Base-by-base conservation (phyloP, 2,329 filamentous ascomycete species). In the Penicillium sp. region DNA sequence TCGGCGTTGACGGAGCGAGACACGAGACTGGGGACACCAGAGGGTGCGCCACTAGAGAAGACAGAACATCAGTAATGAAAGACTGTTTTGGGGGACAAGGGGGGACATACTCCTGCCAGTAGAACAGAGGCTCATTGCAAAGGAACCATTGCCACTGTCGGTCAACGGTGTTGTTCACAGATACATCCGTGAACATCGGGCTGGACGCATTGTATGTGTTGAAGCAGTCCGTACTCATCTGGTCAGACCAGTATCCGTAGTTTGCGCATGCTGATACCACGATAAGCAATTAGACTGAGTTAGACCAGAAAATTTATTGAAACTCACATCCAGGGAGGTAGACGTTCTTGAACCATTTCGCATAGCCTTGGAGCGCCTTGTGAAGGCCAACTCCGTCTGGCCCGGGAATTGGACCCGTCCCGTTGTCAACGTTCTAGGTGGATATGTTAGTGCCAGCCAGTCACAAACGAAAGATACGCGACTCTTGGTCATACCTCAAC, bases 121-220 rank as follows among this genome's bases (percentile, higher is more conserved):
- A 85, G 57, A 76, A 82, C 58, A 85, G 82, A n/a, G 86, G 85
- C 69, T 88, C 84, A 68, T 88, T 88, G 77, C 86, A 88, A 1
- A 81, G 77, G 72, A 87, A 80, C 85, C 86, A 88, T 7, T 77
- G 70, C 85, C 84, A 88, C 61, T 86, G 83, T 0, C 84, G 74
- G 63, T 83, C 78, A 37, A 75, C 65, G 0, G 67, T 55, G 68
- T 87, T 87, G 51, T 63, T 63, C 5, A 83, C 73, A 1, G 73
- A 75, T 17, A 68, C 72, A 68, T 88, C 83, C 4, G 80, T 83
- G 72, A 77, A 88, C 2, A 83, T 63, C 0, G 80, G 76, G 61
- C 76, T 84, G 20, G 74, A 76, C 6, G 75, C 62, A 64, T 87
- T 81, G 70, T 85, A 80, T 1, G 79, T 82, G 69, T 86, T 75